A percentile compares a stretch with the other conserved stretches of the same genome.
phyloP scores from a whole-genome alignment of 2,329 filamentous ascomycete species.

The Aspergillus clavatus region DNA sequence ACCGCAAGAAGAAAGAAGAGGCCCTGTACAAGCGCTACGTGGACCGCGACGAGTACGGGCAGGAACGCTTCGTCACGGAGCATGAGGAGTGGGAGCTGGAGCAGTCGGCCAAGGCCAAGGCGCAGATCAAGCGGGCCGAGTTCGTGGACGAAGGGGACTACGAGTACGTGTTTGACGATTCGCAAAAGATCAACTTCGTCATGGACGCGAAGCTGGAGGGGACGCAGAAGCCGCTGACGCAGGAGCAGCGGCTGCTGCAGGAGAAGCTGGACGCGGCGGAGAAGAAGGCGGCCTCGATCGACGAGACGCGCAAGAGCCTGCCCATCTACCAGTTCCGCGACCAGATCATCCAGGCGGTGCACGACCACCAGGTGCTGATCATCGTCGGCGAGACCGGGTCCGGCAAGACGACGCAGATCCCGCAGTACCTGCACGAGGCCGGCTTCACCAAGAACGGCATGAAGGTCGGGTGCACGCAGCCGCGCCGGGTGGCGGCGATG shows the following conservation, averaged over 20 bases:
- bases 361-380: constrained; percentile 79
- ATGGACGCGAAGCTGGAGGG: constrained; percentile 68
- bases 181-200: constrained; percentile 80
- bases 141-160: constrained; percentile 77
- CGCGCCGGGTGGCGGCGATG: constrained; percentile 93
- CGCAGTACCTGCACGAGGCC: constrained; percentile 88
- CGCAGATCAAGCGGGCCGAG: constrained; percentile 72
- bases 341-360: constrained; percentile 79
- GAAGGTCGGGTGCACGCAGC: constrained; percentile 91
- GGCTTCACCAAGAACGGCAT: constrained; percentile 78
- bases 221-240: constrained; percentile 65
- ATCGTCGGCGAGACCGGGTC: constrained; percentile 92
- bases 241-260: constrained; percentile 73
- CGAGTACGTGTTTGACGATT: constrained; percentile 87
- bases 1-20: constrained; percentile 80
- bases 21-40: constrained; percentile 87
- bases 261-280: constrained; percentile 84
- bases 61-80: constrained; percentile 86
- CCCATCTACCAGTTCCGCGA: constrained; percentile 87
- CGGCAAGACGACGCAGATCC: constrained; percentile 92
- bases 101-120: constrained; percentile 80
- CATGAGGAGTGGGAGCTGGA: constrained; percentile 95
- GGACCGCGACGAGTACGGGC: constrained; percentile 78
- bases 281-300: constrained; percentile 78
- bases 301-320: constrained; percentile 83